These are phyloP conservation scores for Solanum corneliomulleri DNA, from an alignment of 257 asterid species.

Conservation along the genomic window DNA sequence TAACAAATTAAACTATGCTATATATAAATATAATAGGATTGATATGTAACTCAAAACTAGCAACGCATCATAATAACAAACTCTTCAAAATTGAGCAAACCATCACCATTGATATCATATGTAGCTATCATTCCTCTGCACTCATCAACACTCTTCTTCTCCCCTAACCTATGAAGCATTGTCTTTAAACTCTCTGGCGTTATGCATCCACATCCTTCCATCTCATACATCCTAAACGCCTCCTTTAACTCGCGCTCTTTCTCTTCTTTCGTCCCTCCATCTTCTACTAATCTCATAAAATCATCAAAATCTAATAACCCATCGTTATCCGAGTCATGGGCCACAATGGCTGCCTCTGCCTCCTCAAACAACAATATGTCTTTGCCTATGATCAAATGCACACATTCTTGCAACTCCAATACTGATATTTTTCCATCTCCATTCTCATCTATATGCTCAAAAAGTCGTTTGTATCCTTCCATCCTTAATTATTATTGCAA, in stretches of 20 bases:
- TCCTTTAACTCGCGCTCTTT: conserved; percentile 27
- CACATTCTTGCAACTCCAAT: conserved; percentile 15
- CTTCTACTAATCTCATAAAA: conserved; percentile 38
- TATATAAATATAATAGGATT: too few species aligned
- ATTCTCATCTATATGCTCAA: conserved; percentile 13
- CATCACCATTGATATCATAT: conserved; percentile 63
- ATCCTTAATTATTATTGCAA: neutral
- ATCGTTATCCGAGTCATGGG: conserved; percentile 33
- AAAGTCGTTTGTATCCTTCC: conserved; percentile 16
- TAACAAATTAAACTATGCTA: neutral
- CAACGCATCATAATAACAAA: conserved; percentile 53
- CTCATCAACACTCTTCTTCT: conserved; percentile 26
- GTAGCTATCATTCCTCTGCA: conserved; percentile 40
- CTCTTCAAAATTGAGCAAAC: conserved; percentile 50
- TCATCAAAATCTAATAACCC: conserved; percentile 40
- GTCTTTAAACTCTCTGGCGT: conserved; percentile 46
- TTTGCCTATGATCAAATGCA: neutral
- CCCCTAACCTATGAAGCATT: conserved; percentile 51
- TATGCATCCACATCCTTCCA: conserved; percentile 43
- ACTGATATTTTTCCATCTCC: conserved; percentile 23
- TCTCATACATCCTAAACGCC: conserved; percentile 52
- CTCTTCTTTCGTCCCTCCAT: conserved; percentile 41
- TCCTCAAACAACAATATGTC: conserved; percentile 27
- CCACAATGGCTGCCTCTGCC: conserved; percentile 20
- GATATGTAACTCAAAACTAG: neutral